Evolutionary conservation across 352 stramenopile species (phyloP).

Genomic region (Phytophthora constricta): DNA sequence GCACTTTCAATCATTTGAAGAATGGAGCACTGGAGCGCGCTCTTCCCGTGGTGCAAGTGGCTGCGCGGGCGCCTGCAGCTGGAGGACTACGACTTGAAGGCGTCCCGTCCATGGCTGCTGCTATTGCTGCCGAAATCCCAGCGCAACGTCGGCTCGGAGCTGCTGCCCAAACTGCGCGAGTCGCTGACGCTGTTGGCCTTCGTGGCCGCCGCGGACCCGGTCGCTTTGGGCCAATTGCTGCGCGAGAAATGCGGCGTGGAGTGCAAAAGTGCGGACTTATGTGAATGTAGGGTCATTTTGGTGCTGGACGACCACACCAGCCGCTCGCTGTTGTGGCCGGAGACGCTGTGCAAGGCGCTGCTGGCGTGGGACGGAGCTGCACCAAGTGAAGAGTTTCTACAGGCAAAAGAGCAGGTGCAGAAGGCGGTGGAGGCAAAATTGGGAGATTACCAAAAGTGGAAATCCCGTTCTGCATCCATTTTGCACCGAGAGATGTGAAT

Average conservation of each 20-base stretch:
- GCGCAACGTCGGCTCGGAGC: constrained; percentile 23
- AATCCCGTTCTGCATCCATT: constrained; percentile 45
- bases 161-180: constrained; percentile 37
- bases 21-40: constrained; percentile 32
- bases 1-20: too few relatives aligned
- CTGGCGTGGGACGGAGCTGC: constrained; percentile 12
- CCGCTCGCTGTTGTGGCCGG: constrained; percentile 34
- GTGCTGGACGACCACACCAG: constrained; percentile 44
- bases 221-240: constrained; percentile 33
- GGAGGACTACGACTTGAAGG: constrained; percentile 14
- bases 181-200: constrained; percentile 37
- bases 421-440: constrained; percentile 6
- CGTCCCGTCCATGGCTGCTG: constrained; percentile 22
- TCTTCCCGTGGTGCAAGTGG: constrained; percentile 42
- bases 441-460: background rate
- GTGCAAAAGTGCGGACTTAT: constrained; percentile 1
- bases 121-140: constrained; percentile 41
- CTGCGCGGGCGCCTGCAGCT: constrained; percentile 38
- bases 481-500: constrained; percentile 37
- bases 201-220: constrained; percentile 29
- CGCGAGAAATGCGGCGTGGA: constrained; percentile 38
- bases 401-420: constrained; percentile 19
- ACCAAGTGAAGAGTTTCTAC: constrained; percentile 27
- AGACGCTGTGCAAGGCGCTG: constrained; percentile 30
- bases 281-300: constrained; percentile 34